Base-by-base conservation (phyloP, 352 stramenopile genomes). In the Blastocystis sp. region DNA sequence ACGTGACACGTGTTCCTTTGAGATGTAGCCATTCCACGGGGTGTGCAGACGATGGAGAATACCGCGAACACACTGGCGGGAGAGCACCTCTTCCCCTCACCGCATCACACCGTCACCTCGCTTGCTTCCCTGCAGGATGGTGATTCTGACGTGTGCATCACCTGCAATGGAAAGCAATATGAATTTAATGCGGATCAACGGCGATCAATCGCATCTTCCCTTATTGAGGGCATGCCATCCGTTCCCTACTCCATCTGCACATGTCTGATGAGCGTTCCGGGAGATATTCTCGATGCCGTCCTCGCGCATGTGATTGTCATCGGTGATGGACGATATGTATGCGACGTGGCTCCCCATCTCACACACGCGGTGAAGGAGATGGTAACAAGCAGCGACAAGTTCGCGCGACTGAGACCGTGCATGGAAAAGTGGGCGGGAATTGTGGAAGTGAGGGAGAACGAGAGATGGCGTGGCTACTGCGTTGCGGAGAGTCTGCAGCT, bases 391-490 rank as follows among this genome's bases (percentile, higher is more conserved):
- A 68, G 69, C 24, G n/a, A 54, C 2, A 48, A 45, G 14, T 84
- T 52, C 21, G 59, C 14, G 24, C 68, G 28, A 28, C 54, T 84
- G n/a, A 52, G 54, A 28, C 28, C 21, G 52, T 24, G 7, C 10
- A 57, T 76, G 34, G 48, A 76, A 14, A 14, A 7, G 14, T 57
- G 48, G 48, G 48, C 6, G 48, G 48, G 48, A 7, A 14, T 57
- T 7, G 48, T 7, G 6, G 48, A 57, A 14, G 48, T 57, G 48
- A 14, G 0, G 14, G 48, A 57, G 48, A 57, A 14, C 48, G 48
- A 17, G 48, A 57, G 14, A 14, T 71, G 64, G 64, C 38, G 45
- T n/a, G 64, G 64, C 14, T 71, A 71, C 45, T 71, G 64, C 64
- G 14, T 57, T 14, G 48, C 48, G 48, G 48, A 57, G 48, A 14